phyloP scores from a whole-genome alignment of 106 monocot species.

The Ottelia alismoides region DNA sequence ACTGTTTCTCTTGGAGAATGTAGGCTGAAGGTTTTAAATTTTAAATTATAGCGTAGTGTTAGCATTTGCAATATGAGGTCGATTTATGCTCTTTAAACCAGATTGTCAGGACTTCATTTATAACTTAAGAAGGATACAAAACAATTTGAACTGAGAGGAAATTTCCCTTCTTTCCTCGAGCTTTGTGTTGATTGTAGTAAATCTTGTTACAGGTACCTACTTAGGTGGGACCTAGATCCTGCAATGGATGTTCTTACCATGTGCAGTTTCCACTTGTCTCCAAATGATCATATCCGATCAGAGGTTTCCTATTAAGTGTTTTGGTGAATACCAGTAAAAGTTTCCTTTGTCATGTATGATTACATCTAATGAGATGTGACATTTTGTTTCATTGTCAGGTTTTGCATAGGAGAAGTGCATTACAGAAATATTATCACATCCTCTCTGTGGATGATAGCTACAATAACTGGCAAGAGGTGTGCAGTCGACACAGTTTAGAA shows the following conservation, averaged over 20 bases:
- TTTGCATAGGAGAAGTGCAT: slow-evolving; percentile 51
- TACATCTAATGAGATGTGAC: too few species aligned
- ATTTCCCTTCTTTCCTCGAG: too few species aligned
- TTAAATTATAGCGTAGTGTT: too few species aligned
- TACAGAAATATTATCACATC: slow-evolving; percentile 67
- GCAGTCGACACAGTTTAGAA: too few species aligned
- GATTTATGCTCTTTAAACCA: too few species aligned
- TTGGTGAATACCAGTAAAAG: background rate
- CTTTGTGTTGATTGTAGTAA: background rate
- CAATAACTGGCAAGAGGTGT: slow-evolving; percentile 84
- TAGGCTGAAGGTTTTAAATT: too few species aligned
- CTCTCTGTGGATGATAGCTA: slow-evolving; percentile 72
- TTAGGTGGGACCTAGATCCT: slow-evolving; percentile 73
- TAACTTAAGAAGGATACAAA: too few species aligned
- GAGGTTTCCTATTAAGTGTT: slow-evolving; percentile 30
- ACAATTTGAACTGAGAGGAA: too few species aligned
- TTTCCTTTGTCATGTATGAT: background rate
- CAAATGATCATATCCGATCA: slow-evolving; percentile 37
- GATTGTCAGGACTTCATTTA: too few species aligned
- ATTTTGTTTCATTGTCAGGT: slow-evolving; percentile 25
- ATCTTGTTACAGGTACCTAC: slow-evolving; percentile 50
- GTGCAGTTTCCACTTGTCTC: slow-evolving; percentile 79
- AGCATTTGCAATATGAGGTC: too few species aligned
- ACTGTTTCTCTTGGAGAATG: too few species aligned
- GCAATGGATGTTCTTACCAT: slow-evolving; percentile 84